Base-by-base conservation (phyloP, 106 monocot genomes). In the Dioscorea alata region DNA sequence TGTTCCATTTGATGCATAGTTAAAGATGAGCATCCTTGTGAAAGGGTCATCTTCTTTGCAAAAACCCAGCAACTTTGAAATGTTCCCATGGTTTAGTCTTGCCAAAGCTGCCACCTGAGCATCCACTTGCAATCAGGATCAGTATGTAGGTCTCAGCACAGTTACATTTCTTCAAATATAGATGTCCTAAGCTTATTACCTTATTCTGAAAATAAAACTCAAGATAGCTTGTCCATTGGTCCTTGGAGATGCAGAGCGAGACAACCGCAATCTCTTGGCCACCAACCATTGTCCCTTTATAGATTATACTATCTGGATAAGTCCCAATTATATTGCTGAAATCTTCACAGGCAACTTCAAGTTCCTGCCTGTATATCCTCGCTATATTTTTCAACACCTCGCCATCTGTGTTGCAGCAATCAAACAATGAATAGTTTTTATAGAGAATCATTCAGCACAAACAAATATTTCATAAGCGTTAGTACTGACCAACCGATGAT, bases 241-340 rank as follows among this genome's bases (percentile, higher is more conserved):
- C 71, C 28, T 72, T 64, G n/a, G 80, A 73, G 48, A 77, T 81
- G 63, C 84, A 81, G 23, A 97, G 73, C 56, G 97, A 92, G 50
- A 90, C 74, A 32, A 92, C 97, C 50, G 92, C 92, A 76, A 97
- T 89, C 83, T 97, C 97, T 67, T 76, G 66, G 12, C 92, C 92
- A 71, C 82, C 74, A 62, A 81, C 81, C 78, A 97, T 66, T 50
- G 78, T 97, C 20, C 97, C 97, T 79, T 97, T 97, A 33, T 90
- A 97, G 25, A 97, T 74, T 59, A 74, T 61, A 64, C 74, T 89
- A 15, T 87, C 80, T 49, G 80, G 65, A 65, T 84, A 89, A 67
- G 92, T 86, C 7, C 97, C 86, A 50, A 97, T 97, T 48, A 97
- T 92, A 53, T 97, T 97, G 75, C 97, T 97, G 70, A 97, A 97